Evolutionary conservation across 352 stramenopile species (phyloP).

Genomic region (Phytophthora lateralis): DNA sequence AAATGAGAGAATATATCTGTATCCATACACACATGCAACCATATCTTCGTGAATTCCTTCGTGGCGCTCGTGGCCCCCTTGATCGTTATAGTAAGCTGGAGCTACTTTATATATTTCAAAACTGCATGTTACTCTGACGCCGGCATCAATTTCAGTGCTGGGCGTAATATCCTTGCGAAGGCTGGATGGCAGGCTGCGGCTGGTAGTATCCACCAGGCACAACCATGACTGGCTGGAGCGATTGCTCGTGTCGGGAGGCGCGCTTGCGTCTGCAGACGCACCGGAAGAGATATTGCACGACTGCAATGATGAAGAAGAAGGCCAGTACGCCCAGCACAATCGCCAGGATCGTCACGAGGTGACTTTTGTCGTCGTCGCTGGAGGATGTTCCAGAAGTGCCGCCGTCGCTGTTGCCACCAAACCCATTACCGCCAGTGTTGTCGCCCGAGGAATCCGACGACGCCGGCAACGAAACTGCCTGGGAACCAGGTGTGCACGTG

Average conservation of each 20-base stretch:
- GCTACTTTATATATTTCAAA: slow-evolving; percentile 37
- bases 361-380: slow-evolving; percentile 25
- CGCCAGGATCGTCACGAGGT: slow-evolving; percentile 43
- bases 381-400: slow-evolving; percentile 24
- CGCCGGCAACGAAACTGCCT: slow-evolving; percentile 35
- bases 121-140: slow-evolving; percentile 15
- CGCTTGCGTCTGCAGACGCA: slow-evolving; percentile 33
- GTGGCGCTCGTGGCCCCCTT: not conserved
- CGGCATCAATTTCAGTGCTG: slow-evolving; percentile 10
- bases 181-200: slow-evolving; percentile 29
- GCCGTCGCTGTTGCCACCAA: slow-evolving; percentile 18
- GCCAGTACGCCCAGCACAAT: slow-evolving; percentile 43
- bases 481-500: slow-evolving; percentile 35
- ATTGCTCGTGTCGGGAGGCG: slow-evolving; percentile 25
- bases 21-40: slow-evolving; percentile 16
- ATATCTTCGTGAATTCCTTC: not conserved
- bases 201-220: slow-evolving; percentile 43
- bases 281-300: slow-evolving; percentile 39
- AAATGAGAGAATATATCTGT: slow-evolving; percentile 27
- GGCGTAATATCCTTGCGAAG: slow-evolving; percentile 40
- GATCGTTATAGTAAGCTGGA: slow-evolving; percentile 9
- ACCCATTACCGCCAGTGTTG: slow-evolving; percentile 32
- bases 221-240: slow-evolving; percentile 36
- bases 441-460: slow-evolving; percentile 39
- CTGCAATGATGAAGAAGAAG: slow-evolving; percentile 43